Evolutionary conservation across 140 eudicot species (phyloP).

Genomic region (Bidens hawaiensis): DNA sequence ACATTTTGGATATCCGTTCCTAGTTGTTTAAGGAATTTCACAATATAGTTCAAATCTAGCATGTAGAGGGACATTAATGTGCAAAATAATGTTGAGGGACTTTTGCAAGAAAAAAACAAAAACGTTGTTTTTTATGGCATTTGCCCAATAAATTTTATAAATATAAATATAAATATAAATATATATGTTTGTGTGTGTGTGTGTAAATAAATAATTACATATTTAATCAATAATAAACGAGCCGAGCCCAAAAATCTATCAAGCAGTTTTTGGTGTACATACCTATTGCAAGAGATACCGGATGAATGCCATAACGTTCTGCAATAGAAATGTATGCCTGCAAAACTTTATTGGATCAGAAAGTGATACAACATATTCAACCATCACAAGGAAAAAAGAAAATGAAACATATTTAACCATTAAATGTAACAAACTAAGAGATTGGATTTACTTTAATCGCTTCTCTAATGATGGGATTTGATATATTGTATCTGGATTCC

Average conservation of each 20-base stretch:
- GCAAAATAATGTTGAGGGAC: too few relatives aligned
- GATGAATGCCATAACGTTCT: slow-evolving; percentile 57
- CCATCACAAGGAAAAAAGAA: not conserved
- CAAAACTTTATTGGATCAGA: slow-evolving; percentile 10
- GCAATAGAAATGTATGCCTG: slow-evolving; percentile 74
- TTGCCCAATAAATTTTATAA: too few relatives aligned
- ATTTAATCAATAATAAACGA: too few relatives aligned
- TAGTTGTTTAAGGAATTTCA: too few relatives aligned
- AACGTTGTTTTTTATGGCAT: too few relatives aligned
- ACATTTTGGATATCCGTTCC: too few relatives aligned
- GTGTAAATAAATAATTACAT: too few relatives aligned
- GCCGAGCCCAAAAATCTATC: not conserved
- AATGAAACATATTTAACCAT: not conserved
- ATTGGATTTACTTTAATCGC: slow-evolving; percentile 49
- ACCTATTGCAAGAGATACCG: slow-evolving; percentile 91
- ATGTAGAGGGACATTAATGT: too few relatives aligned
- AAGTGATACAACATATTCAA: not conserved
- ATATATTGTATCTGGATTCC: slow-evolving; percentile 78
- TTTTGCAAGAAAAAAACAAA: too few relatives aligned
- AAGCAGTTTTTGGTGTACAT: not conserved
- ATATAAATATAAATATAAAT: too few relatives aligned
- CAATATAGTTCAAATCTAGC: too few relatives aligned
- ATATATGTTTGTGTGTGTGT: too few relatives aligned
- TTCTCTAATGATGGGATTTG: slow-evolving; percentile 33
- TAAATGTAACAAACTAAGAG: not conserved